These are phyloP conservation scores for Globisporangium apiculatum DNA, from an alignment of 352 stramenopile species.

Conservation along the genomic window DNA sequence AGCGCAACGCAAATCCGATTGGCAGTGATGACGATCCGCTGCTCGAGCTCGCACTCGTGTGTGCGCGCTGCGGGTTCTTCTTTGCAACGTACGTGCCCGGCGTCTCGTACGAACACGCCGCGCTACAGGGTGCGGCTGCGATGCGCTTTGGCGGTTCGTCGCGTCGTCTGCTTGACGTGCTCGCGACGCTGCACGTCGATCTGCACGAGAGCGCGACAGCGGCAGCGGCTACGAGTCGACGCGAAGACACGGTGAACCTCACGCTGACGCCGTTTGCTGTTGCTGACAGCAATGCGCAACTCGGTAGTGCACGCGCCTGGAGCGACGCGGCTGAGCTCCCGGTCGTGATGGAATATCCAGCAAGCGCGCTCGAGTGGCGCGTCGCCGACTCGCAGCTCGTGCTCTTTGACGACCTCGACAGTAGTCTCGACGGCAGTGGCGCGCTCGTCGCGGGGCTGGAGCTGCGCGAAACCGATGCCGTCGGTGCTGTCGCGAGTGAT, in stretches of 20 bases:
- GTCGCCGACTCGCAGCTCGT: conserved; percentile 9
- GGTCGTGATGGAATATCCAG: not conserved
- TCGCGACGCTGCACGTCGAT: conserved; percentile 16
- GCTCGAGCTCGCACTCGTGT: conserved; percentile 20
- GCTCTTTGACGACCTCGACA: not conserved
- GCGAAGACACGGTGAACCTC: conserved; percentile 1
- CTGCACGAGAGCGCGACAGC: not conserved
- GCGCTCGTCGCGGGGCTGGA: conserved; percentile 4
- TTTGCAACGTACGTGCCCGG: conserved; percentile 24
- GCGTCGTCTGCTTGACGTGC: conserved; percentile 13
- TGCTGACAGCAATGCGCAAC: not conserved
- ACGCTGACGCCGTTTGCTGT: conserved; percentile 2
- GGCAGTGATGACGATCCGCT: conserved; percentile 1
- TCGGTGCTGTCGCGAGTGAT: not conserved
- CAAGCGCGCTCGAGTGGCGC: conserved; percentile 1
- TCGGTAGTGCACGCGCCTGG: not conserved
- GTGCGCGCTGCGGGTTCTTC: conserved; percentile 19
- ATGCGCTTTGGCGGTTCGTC: conserved; percentile 18
- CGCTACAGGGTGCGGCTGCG: conserved; percentile 11
- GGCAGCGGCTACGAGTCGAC: not conserved
- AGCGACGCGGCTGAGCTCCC: conserved; percentile 1
- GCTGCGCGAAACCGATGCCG: not conserved
- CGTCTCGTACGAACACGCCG: conserved; percentile 36
- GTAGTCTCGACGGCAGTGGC: not conserved
- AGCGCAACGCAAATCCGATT: not conserved